These are phyloP conservation scores for Neurospora sublineolata DNA, from an alignment of 495 filamentous ascomycete species.

Conservation along the genomic window DNA sequence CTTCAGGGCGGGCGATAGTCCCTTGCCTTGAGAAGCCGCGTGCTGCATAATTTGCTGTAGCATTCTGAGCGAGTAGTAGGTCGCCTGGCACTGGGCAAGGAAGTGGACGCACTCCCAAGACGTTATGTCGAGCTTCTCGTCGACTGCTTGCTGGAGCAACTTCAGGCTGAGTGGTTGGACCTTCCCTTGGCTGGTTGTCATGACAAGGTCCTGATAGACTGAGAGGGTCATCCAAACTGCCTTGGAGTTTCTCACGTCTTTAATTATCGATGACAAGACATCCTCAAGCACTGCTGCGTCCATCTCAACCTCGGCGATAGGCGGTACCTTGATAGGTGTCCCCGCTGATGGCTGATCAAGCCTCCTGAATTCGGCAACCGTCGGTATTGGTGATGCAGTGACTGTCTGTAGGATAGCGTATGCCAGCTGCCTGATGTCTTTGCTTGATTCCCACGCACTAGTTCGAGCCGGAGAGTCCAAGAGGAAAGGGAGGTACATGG, in stretches of 20 bases:
- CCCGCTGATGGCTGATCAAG: conserved; percentile 17
- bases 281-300: background rate
- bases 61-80: conserved; percentile 56
- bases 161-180: conserved; percentile 14
- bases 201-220: conserved; percentile 32
- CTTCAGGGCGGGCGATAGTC: background rate
- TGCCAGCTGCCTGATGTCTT: conserved; percentile 39
- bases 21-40: background rate
- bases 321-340: conserved; percentile 4
- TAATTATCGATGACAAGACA: conserved; percentile 7
- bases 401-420: conserved; percentile 46
- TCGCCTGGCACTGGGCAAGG: conserved; percentile 49
- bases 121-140: conserved; percentile 9
- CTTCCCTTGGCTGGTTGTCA: conserved; percentile 22
- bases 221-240: conserved; percentile 28
- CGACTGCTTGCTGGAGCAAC: conserved; percentile 11
- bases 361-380: conserved; percentile 20
- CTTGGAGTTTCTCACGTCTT: background rate
- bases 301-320: background rate
- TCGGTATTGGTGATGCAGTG: conserved; percentile 1
- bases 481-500: conserved; percentile 48
- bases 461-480: conserved; percentile 46
- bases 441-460: conserved; percentile 54
- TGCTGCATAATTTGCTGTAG: conserved; percentile 42
- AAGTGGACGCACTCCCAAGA: conserved; percentile 56